Evolutionary conservation across 257 asterid genomes (phyloP), one percentile per base, ranked within the genome.

Genomic region (Solanum stenotomum): DNA sequence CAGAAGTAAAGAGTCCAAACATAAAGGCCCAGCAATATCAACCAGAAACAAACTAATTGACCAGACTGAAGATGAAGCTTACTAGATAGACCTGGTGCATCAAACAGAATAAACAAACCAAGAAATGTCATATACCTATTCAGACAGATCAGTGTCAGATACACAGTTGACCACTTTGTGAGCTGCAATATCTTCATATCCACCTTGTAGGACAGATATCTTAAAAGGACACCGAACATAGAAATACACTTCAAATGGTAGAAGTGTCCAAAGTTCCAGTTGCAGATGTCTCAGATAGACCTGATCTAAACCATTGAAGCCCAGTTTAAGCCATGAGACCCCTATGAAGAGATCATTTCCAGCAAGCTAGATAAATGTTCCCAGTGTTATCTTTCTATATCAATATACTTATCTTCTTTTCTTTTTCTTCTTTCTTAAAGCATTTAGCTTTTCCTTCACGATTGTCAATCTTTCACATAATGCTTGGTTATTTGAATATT

Each of bases 391-490:
- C 42, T 63, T 87, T 87, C 88, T 87, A 49, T 18, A 74, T 76
- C 86, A 70, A 42, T 82, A 42, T 82, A 82, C 86, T 49, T 46
- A 49, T 18, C 37, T 86, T 61, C 71, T 78, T 22, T 22, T 84
- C 89, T 88, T 90, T 87, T 86, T 89, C 90, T 88, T 93, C 91
- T 86, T 89, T 91, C 93, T 87, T 89, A 94, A 56, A 81, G 46
- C 90, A 77, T 91, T 90, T 81, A 97, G 90, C 87, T 90, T 91
- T 79, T 77, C 89, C 91, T 87, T 46, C 86, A 94, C 94, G 86
- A 89, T 92, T 74, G 34, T 87, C 92, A 95, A 86, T 88, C 91
- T 91, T 83, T 87, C 52, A 27, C 88, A 89, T 95, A 94, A 91
- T 67, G 83, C 88, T 89, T 68, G 88, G 56, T 34, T 83, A 84